phyloP scores from a whole-genome alignment of 2,329 filamentous ascomycete genomes.

The Colletotrichum limetticola region DNA sequence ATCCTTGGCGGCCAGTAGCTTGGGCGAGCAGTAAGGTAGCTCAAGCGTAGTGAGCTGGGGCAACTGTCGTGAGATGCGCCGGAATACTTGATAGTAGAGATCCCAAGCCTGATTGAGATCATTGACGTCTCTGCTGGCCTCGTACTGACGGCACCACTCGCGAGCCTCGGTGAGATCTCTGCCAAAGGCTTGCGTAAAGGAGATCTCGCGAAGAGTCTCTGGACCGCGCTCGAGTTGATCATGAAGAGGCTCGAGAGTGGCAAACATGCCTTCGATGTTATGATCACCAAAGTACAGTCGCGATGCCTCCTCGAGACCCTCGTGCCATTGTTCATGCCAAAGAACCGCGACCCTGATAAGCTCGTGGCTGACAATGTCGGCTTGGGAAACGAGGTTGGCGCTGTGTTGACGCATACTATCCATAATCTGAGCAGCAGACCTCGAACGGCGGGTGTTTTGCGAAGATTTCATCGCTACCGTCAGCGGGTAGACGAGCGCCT shows the following conservation, averaged over 20 bases:
- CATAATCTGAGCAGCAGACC: conserved; percentile 94
- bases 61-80: conserved; percentile 91
- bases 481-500: conserved; percentile 95
- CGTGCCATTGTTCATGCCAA: conserved; percentile 99
- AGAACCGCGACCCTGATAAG: conserved; percentile 96
- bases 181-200: conserved; percentile 97
- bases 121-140: conserved; percentile 86
- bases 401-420: conserved; percentile 98
- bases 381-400: conserved; percentile 90
- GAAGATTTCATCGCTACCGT: conserved; percentile 97
- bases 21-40: conserved; percentile 95
- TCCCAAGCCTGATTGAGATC: conserved; percentile 99
- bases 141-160: conserved; percentile 95
- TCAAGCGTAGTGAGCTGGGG: conserved; percentile 93
- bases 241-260: conserved; percentile 88
- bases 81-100: conserved; percentile 98
- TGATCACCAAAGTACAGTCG: conserved; percentile 97
- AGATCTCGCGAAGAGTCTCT: conserved; percentile 94
- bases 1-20: conserved; percentile 84
- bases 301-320: conserved; percentile 95
- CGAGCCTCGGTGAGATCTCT: conserved; percentile 94
- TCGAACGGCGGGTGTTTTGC: conserved; percentile 83
- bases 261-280: conserved; percentile 98
- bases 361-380: conserved; percentile 94
- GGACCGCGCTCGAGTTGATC: conserved; percentile 91